These are phyloP conservation scores for Martensiomyces pterosporus DNA, from an alignment of 192 early-diverging fungal species.

Conservation along the genomic window DNA sequence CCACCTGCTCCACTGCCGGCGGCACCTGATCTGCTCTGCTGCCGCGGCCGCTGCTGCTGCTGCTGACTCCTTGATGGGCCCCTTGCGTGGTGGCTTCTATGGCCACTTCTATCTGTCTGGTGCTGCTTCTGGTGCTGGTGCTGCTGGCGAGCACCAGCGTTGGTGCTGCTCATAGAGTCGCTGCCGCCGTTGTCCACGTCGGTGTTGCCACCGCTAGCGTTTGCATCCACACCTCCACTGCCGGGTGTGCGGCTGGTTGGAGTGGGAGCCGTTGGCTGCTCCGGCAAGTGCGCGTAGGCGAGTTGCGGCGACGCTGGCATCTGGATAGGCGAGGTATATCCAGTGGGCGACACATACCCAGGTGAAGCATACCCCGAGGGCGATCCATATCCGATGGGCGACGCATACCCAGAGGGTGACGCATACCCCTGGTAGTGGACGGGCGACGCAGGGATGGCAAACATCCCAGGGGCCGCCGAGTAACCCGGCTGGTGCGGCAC, in stretches of 20 bases:
- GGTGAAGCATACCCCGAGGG: slow-evolving; percentile 11
- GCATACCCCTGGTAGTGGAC: slow-evolving; percentile 5
- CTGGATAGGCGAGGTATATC: slow-evolving; percentile 20
- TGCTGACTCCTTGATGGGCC: no score
- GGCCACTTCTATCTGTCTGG: background rate
- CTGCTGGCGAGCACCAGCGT: background rate
- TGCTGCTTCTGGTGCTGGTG: background rate
- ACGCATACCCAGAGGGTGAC: slow-evolving; percentile 15
- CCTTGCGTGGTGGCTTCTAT: no score
- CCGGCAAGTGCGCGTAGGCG: slow-evolving; percentile 12
- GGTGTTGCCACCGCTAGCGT: no score
- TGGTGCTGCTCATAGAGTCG: background rate
- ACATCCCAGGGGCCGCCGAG: slow-evolving; percentile 3
- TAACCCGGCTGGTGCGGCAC: slow-evolving; percentile 1
- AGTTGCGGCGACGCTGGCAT: slow-evolving; percentile 25
- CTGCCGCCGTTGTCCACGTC: background rate
- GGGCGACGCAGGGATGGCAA: slow-evolving; percentile 9
- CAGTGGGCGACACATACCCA: slow-evolving; percentile 10
- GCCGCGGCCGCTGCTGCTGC: no score
- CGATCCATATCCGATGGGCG: slow-evolving; percentile 16
- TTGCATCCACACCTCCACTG: no score
- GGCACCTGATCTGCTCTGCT: no score
- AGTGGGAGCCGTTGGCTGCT: slow-evolving; percentile 4
- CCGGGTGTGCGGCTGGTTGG: no score
- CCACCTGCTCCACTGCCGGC: no score